These are phyloP conservation scores for Pichia scutulata DNA, from an alignment of 805 yeast species.

Conservation along the genomic window DNA sequence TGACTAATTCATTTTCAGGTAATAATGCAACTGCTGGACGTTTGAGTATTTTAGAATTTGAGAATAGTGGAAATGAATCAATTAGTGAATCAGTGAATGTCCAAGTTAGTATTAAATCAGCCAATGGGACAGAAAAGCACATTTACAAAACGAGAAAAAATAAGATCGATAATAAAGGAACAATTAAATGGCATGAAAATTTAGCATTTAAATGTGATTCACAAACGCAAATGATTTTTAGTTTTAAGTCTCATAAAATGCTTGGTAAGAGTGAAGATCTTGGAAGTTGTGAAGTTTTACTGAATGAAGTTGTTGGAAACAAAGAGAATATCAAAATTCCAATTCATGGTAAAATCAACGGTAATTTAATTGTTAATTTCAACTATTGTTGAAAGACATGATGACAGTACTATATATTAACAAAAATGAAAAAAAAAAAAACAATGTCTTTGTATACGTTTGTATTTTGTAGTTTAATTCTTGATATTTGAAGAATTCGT, in stretches of 20 bases:
- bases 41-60: conserved; percentile 37
- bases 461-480: too few species aligned
- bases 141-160: conserved; percentile 56
- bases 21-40: conserved; percentile 43
- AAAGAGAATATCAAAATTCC: conserved; percentile 35
- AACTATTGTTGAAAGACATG: conserved; percentile 15
- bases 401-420: neutral
- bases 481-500: too few species aligned
- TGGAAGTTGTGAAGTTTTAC: conserved; percentile 48
- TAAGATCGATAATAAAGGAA: conserved; percentile 39
- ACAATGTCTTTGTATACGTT: neutral
- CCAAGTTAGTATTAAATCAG: conserved; percentile 38
- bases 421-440: neutral
- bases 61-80: conserved; percentile 10
- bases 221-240: conserved; percentile 52
- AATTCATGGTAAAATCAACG: conserved; percentile 27
- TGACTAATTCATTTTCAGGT: conserved; percentile 19
- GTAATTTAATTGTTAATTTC: conserved; percentile 35
- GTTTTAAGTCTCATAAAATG: conserved; percentile 58
- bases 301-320: conserved; percentile 43
- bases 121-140: conserved; percentile 38
- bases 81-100: conserved; percentile 35
- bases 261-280: conserved; percentile 64
- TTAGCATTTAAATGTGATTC: conserved; percentile 59
- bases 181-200: conserved; percentile 53